Evolutionary conservation across 345 rosid species (phyloP).

Genomic region (Turritis glabra): DNA sequence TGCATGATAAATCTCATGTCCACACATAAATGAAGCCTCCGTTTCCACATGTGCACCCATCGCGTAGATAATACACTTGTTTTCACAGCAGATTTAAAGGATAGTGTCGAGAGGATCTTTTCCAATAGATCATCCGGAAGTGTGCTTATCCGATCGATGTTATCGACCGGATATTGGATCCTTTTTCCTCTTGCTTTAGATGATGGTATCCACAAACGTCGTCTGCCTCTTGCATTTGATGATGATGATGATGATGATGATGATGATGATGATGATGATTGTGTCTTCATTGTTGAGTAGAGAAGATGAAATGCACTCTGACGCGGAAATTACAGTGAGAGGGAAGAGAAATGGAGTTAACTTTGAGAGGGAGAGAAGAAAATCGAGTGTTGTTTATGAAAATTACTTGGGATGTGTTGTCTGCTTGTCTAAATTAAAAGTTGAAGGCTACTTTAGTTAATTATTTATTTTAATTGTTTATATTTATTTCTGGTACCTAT

Average conservation of each 20-base stretch:
- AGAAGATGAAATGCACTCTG: neutral
- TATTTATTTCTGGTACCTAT: neutral
- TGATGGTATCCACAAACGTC: neutral
- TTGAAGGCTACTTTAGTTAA: neutral
- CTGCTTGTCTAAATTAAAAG: neutral
- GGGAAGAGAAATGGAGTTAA: neutral
- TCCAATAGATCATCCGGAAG: neutral
- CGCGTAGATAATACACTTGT: neutral
- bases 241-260: neutral
- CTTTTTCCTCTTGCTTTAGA: neutral
- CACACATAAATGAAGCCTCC: neutral
- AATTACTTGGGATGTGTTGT: neutral
- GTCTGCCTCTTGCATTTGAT: neutral
- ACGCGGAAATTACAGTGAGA: neutral
- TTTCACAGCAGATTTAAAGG: conserved; percentile 4
- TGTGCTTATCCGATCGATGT: neutral
- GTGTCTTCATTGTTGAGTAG: neutral
- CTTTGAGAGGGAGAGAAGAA: neutral
- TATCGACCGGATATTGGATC: neutral
- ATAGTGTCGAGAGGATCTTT: neutral
- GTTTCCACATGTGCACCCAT: conserved; percentile 16
- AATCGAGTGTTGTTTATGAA: neutral
- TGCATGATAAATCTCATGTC: neutral
- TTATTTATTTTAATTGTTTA: neutral
- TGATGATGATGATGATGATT: neutral